Base-by-base conservation (phyloP, 2,329 filamentous ascomycete genomes). In the Exophiala xenobiotica region DNA sequence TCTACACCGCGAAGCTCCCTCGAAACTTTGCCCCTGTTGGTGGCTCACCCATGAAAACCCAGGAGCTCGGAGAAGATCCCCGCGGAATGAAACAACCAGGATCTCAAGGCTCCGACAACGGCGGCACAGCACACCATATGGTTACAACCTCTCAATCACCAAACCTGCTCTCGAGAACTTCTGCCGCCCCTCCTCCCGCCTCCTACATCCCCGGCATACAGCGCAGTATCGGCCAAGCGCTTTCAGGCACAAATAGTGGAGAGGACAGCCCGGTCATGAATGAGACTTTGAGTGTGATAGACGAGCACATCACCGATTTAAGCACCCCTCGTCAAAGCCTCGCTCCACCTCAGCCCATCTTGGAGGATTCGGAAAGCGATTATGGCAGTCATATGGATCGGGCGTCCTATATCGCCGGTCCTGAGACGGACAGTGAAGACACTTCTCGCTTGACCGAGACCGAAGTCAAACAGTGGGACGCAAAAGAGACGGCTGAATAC, bases 271-370 rank as follows among this genome's bases (percentile, higher is more conserved):
- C 88, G 8, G 91, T 96, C 43, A 87, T 97, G 76, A 90, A 91
- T 67, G 91, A 97, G 68, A 96, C 92, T 0, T 74, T 97, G 45
- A 96, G 90, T 64, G 92, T 97, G 52, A 97, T 97, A 63, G 87
- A 97, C 68, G 92, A 97, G 70, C 92, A 96, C 67, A 96, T 97
- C 62, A 96, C 90, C 35, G 88, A 96, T 67, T 81, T 97, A 73
- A 80, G 77, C 66, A 82, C 78, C 4, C 80, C 80, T 47, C 76
- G 80, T 19, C 78, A 81, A 55, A 78, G 76, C 63, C 57, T 78
- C 50, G 56, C 53, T 9, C 51, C 54, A 4, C 54, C 48, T 4
- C 51, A 45, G 8, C 31, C 35, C 9, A 61, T 73, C 38, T 64
- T 68, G 16, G 79, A 81, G 41, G 72, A 74, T 23, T 95, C 90